These are phyloP conservation scores for Aspergillus sp. DNA, from an alignment of 2,329 filamentous ascomycete species.

Conservation along the genomic window DNA sequence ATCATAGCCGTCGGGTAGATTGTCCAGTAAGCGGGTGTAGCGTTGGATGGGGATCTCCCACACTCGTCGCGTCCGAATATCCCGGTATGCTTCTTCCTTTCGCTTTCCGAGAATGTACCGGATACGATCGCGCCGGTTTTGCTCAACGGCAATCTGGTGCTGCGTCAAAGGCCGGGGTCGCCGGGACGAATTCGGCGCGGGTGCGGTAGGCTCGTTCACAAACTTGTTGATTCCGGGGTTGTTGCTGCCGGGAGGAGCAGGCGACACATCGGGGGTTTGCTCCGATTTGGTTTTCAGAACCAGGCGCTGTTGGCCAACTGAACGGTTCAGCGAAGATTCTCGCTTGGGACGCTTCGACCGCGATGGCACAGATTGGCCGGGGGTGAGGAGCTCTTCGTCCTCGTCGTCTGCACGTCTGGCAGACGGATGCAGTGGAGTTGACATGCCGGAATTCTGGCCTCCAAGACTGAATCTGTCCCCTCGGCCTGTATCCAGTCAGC, in stretches of 20 bases:
- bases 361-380: slow-evolving; percentile 28
- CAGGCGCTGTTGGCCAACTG: slow-evolving; percentile 32
- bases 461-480: slow-evolving; percentile 11
- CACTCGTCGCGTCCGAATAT: slow-evolving; percentile 31
- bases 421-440: slow-evolving; percentile 33
- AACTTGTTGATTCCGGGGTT: slow-evolving; percentile 38
- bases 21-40: slow-evolving; percentile 35
- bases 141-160: slow-evolving; percentile 43
- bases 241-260: slow-evolving; percentile 35
- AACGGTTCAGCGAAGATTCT: slow-evolving; percentile 29
- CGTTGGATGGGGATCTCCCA: slow-evolving; percentile 33
- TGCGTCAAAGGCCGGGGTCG: slow-evolving; percentile 43
- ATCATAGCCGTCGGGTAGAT: slow-evolving; percentile 39
- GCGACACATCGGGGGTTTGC: slow-evolving; percentile 33
- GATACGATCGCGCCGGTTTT: slow-evolving; percentile 41
- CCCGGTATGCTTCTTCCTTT: slow-evolving; percentile 30
- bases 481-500: slow-evolving; percentile 3
- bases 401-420: slow-evolving; percentile 29
- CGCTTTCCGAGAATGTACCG: slow-evolving; percentile 41
- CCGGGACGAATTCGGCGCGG: slow-evolving; percentile 24
- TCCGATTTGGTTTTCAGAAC: slow-evolving; percentile 40
- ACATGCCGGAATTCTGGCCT: slow-evolving; percentile 23
- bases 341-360: slow-evolving; percentile 34
- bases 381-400: slow-evolving; percentile 31
- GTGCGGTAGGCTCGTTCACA: slow-evolving; percentile 25